phyloP scores from a whole-genome alignment of 2,329 filamentous ascomycete genomes.

The Aspergillus ibericus region DNA sequence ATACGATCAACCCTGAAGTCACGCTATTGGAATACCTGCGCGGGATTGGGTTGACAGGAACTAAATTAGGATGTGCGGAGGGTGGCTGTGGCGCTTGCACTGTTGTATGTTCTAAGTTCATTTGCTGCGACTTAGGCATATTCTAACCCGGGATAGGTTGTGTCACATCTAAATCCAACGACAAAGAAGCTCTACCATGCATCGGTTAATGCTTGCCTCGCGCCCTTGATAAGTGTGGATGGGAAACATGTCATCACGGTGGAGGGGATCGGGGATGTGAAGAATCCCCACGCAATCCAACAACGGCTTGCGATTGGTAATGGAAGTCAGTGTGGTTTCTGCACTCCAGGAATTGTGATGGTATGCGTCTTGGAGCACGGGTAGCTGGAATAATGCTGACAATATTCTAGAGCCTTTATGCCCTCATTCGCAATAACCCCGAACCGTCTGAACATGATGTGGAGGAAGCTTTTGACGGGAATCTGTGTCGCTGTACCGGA shows the following conservation, averaged over 20 bases:
- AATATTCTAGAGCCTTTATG: constrained; percentile 74
- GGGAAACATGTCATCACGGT: constrained; percentile 98
- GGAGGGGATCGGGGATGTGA: constrained; percentile 88
- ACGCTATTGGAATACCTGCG: constrained; percentile 91
- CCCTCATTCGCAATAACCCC: constrained; percentile 80
- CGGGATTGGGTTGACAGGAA: constrained; percentile 89
- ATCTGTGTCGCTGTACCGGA: constrained; percentile 91
- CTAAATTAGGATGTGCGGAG: constrained; percentile 94
- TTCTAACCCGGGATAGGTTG: constrained; percentile 53
- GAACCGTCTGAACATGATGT: constrained; percentile 77
- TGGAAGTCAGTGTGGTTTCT: constrained; percentile 94
- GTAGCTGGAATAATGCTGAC: constrained; percentile 3
- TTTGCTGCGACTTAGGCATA: not conserved
- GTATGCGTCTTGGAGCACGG: constrained; percentile 34
- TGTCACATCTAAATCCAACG: constrained; percentile 90
- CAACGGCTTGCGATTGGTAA: constrained; percentile 88
- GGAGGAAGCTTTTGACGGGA: constrained; percentile 96
- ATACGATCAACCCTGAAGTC: constrained; percentile 84
- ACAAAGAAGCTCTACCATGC: constrained; percentile 94
- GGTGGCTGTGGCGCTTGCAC: constrained; percentile 80
- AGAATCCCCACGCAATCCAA: constrained; percentile 83
- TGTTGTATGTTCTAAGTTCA: constrained; percentile 17
- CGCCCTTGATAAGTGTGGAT: constrained; percentile 87
- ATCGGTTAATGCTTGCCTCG: constrained; percentile 92
- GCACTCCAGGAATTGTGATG: constrained; percentile 97